Evolutionary conservation across 2,329 filamentous ascomycete species (phyloP).

Genomic region (Alternaria sp.): DNA sequence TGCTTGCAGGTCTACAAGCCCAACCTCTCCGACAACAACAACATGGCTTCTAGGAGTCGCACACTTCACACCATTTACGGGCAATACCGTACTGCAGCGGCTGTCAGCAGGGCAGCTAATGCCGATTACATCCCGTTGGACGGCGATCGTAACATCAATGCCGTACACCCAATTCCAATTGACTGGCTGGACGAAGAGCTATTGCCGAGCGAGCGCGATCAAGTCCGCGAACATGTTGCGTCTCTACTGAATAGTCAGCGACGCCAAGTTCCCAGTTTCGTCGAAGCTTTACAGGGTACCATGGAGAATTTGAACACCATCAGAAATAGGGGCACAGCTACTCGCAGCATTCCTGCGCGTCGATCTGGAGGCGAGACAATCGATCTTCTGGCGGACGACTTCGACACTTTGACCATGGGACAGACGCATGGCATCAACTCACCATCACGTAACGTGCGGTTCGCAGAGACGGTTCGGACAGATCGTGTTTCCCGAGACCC

Average conservation of each 20-base stretch:
- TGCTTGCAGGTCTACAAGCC: not conserved
- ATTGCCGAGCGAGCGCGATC: not conserved
- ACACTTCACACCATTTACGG: not conserved
- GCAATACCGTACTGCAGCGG: not conserved
- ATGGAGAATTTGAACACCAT: not conserved
- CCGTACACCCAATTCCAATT: not conserved
- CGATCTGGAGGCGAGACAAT: not conserved
- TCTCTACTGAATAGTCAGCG: not conserved
- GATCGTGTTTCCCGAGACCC: not conserved
- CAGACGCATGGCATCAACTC: not conserved
- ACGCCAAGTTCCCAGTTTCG: not conserved
- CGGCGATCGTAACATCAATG: not conserved
- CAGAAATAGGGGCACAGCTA: not conserved
- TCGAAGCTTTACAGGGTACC: not conserved
- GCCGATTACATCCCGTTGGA: not conserved
- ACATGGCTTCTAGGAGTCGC: rapidly evolving
- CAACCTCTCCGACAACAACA: not conserved
- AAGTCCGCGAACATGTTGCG: not conserved
- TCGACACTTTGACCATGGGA: not conserved
- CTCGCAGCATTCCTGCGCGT: not conserved
- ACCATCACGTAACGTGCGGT: not conserved
- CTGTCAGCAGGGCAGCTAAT: not conserved
- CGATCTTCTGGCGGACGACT: not conserved
- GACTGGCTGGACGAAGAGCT: not conserved
- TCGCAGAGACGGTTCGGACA: not conserved